Evolutionary conservation across 2,329 filamentous ascomycete species (phyloP).

Genomic region (Calonectria leucothoes): DNA sequence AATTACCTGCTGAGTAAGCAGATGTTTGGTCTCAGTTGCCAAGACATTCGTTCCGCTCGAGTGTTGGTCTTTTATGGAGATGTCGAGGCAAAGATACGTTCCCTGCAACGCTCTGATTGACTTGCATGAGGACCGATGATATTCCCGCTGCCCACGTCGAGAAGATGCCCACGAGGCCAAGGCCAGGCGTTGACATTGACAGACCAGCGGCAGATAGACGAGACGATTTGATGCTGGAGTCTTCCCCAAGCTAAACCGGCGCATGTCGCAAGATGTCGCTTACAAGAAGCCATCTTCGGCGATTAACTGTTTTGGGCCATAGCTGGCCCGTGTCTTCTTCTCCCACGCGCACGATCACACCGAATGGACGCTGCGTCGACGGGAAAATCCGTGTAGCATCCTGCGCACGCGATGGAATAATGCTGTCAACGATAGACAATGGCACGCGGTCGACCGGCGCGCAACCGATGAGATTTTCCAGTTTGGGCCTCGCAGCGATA

Average conservation of each 20-base stretch:
- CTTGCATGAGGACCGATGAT: neutral
- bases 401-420: neutral
- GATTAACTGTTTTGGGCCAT: neutral
- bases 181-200: neutral
- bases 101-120: neutral
- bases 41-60: neutral
- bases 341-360: neutral
- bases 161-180: too few species aligned
- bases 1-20: too few species aligned
- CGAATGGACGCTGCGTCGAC: neutral
- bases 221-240: neutral
- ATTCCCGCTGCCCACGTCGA: neutral
- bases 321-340: neutral
- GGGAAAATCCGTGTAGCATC: neutral
- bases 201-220: neutral
- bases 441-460: conserved; percentile 15
- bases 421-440: neutral
- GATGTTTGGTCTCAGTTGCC: neutral
- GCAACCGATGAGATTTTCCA: conserved; percentile 31
- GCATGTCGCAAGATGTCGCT: neutral
- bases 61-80: too few species aligned
- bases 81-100: neutral
- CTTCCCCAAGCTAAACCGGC: neutral
- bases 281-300: neutral
- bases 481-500: conserved; percentile 23